These are phyloP conservation scores for Penicillium digitatum DNA, from an alignment of 2,329 filamentous ascomycete genomes.

Conservation along the genomic window DNA sequence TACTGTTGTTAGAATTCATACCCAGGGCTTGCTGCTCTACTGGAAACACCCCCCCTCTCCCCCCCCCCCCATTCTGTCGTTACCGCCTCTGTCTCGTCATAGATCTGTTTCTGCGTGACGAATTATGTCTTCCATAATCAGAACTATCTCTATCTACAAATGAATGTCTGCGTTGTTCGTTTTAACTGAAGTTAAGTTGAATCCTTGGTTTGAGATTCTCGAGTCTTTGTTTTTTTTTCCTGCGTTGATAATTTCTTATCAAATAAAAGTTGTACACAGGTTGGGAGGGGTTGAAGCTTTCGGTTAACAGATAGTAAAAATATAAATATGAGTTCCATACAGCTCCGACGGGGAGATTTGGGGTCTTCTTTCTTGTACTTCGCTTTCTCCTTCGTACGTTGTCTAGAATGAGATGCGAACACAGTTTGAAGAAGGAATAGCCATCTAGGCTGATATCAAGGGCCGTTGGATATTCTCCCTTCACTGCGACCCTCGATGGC, in stretches of 20 bases:
- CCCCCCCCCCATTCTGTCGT: constrained; percentile 6
- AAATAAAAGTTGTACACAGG: neutral
- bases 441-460: neutral
- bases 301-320: neutral
- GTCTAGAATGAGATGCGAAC: neutral
- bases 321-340: neutral
- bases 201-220: neutral
- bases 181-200: constrained; percentile 1
- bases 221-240: neutral
- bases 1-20: constrained; percentile 16
- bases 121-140: constrained; percentile 10
- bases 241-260: neutral
- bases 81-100: neutral
- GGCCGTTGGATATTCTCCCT: neutral
- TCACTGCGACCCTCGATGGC: neutral
- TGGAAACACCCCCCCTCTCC: neutral
- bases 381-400: neutral
- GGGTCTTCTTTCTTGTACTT: neutral
- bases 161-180: neutral
- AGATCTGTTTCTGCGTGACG: constrained; percentile 8
- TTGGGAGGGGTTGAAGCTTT: neutral
- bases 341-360: neutral
- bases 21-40: constrained; percentile 5
- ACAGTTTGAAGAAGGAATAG: neutral
- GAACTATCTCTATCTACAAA: constrained; percentile 4